Base-by-base conservation (phyloP, 306 rosid genomes). In the Vigna hirtella region DNA sequence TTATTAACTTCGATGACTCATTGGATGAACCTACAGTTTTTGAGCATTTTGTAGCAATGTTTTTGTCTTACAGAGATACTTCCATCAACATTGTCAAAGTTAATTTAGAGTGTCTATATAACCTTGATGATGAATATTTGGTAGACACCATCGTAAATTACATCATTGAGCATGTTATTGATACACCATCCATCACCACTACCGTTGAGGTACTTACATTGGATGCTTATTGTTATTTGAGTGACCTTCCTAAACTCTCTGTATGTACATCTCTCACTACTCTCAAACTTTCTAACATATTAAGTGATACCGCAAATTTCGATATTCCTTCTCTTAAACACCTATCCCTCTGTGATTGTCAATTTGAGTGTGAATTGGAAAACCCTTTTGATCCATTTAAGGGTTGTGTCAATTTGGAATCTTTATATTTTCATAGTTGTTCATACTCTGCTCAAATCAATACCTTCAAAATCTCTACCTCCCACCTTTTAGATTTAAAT, bases 71-170 rank as follows among this genome's bases (percentile, higher is more conserved):
- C 26, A 24, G 26, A 24, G 26, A 24, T 24, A 24, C 26, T 24
- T 24, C 26, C 26, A 24, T 24, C 26, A 24, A 24, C 1, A 24
- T 24, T 24, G 0, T 24, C 26, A 24, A 24, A 1, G 2, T 24
- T 24, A 24, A 24, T 24, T 24, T 24, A 24, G 2, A 24, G 2
- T 24, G 2, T 24, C 26, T 24, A 24, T 24, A 24, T 24, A 1
- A 0, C 26, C 0, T 24, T 24, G 26, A 24, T 24, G 26, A 1
- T 24, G 26, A 1, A 24, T 24, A 2, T 24, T 24, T 24, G 0
- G 26, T 1, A 2, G 0, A 24, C 26, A 1, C 0, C 26, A 1
- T 24, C 26, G 26, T 24, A 24, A 0, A 24, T 0, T 24, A 0
- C 26, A 2, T 24, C 26, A 24, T 24, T 24, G 26, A 24, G 26